These are phyloP conservation scores for Fusarium virguliforme DNA, from an alignment of 2,329 filamentous ascomycete genomes.

Conservation along the genomic window DNA sequence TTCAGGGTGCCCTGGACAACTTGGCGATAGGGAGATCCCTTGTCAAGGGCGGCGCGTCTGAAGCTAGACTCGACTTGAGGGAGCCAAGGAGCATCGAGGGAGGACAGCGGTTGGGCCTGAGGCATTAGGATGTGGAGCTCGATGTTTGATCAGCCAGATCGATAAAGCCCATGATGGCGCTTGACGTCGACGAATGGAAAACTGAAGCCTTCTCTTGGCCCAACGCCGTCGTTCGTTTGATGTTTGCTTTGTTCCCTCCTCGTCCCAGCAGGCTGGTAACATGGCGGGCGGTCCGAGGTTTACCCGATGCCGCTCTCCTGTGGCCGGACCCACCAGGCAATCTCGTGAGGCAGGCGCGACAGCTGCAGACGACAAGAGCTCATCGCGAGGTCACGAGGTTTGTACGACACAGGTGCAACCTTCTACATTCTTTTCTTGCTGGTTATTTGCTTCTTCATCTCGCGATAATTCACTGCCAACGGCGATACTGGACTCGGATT, in stretches of 20 bases:
- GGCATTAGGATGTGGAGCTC: not conserved
- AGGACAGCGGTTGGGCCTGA: conserved; percentile 1
- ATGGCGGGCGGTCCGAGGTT: conserved; percentile 44
- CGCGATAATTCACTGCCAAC: conserved; percentile 13
- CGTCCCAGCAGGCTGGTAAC: conserved; percentile 41
- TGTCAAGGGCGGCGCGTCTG: conserved; percentile 30
- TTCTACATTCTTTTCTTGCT: conserved; percentile 34
- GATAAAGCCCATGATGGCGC: not conserved
- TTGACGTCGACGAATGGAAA: not conserved
- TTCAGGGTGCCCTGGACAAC: conserved; percentile 7
- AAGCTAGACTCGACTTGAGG: conserved; percentile 22
- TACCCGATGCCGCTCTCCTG: conserved; percentile 46
- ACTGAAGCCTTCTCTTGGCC: not conserved
- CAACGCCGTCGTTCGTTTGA: conserved; percentile 12
- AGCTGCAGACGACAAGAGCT: conserved; percentile 35
- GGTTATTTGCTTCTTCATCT: conserved; percentile 18
- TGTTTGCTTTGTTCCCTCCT: conserved; percentile 27
- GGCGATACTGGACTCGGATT: conserved; percentile 22
- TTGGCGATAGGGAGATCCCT: conserved; percentile 31
- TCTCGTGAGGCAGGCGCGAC: conserved; percentile 48
- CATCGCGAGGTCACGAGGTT: conserved; percentile 42
- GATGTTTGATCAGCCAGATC: not conserved
- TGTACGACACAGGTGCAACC: conserved; percentile 37
- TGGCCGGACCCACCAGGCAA: conserved; percentile 48
- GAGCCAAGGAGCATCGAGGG: conserved; percentile 8